Evolutionary conservation across 1,284 basidiomycete species (phyloP), one percentile per base, ranked within the genome.

Genomic region (Leccinum glutinopallens): DNA sequence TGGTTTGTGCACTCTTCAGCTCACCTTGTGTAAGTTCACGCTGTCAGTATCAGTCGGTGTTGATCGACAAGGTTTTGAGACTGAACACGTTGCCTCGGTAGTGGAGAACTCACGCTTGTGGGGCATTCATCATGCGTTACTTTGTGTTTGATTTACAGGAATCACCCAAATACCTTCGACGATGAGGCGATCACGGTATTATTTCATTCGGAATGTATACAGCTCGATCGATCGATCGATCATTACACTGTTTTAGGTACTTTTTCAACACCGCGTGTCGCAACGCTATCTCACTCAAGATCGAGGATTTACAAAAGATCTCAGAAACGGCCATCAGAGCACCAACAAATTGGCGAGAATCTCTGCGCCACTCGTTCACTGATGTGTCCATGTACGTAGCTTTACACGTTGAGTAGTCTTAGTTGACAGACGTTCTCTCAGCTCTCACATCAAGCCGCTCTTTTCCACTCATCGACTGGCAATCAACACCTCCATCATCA

Each of bases 151-250:
- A 81, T 58, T 77, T 89, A 22, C 73, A 76, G 59, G 87, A 89
- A 71, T 86, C 84, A 13, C 83, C 87, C 29, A 89, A 89, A 71
- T 89, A 82, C 71, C 77, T 87, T 22, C 37, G 87, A 88, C 70
- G 77, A 80, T 65, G 85, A 87, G 59, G 87, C 86, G 17, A 32
- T 88, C 32, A 72, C 77, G 61, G 84, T 85, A 67, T 41, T 6
- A 15, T 58, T 41, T 53, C 6, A 1, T 19, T n/a, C 5, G 32
- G 6, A 3, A 46, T 6, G n/a, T 39, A n/a, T n/a, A 46, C 4
- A 32, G 7, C 12, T 32, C 32, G 32, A 32, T 54, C 35, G 3
- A 39, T 60, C 2, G 13, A 25, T 53, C 29, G 17, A 62, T 32
- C 59, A 13, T 53, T 7, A 5, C 15, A 58, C 41, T 17, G n/a